Base-by-base conservation (phyloP, 768 basidiomycete genomes). In the Termitomyces titanicus region DNA sequence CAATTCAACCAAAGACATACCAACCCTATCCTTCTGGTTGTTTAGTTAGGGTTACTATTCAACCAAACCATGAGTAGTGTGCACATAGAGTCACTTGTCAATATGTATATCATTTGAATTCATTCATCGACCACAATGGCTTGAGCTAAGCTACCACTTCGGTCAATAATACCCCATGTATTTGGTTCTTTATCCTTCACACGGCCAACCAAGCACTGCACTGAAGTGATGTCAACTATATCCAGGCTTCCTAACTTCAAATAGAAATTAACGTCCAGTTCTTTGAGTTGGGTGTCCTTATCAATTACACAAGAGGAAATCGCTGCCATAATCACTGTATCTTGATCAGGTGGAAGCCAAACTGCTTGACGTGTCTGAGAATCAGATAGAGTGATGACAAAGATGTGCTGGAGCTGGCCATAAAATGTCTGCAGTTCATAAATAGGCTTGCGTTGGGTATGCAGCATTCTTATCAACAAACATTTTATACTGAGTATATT, bases 321-420 rank as follows among this genome's bases (percentile, higher is more conserved):
- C 25, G 64, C 64, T 0, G 63, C 71, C 4, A 71, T 47, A 17
- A 70, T 58, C 17, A 70, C 25, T 0, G 58, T 61, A n/a, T 34
- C 53, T 52, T 25, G 59, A 43, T 18, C 40, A 44, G 2, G 9
- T 18, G 3, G 10, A 27, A 9, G 18, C 29, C n/a, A 2, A 10
- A 25, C 20, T 15, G 47, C n/a, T 17, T 2, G 1, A 17, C 17
- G 15, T 1, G 24, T 44, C 13, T 29, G 15, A 18, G 31, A 10
- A 10, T 34, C 25, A 34, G 67, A 58, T n/a, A 55, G 47, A n/a
- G n/a, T n/a, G 34, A 72, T 34, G 1, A 64, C 52, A 39, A 65
- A 64, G 15, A 74, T 63, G 38, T 65, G 59, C 38, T 66, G 56
- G 0, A 74, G 65, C 45, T 69, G 68, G 2, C 72, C 71, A 60